Conservation (phyloP, 192 early-diverging fungal genomes). For the Geranomyces variabilis region DNA sequence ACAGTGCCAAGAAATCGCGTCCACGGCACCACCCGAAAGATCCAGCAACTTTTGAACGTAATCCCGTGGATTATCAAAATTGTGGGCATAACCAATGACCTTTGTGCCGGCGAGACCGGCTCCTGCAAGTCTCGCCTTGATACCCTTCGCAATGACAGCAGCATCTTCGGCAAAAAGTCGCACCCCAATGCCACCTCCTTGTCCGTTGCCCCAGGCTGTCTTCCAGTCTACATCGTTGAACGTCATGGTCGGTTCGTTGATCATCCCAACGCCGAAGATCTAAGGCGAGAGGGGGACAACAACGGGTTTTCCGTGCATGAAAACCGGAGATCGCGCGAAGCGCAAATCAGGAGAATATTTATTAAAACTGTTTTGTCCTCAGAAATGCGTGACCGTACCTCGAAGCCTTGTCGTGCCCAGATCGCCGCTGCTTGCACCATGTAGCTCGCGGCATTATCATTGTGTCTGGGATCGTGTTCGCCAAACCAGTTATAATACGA, state of each 20-base stretch:
- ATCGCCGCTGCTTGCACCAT: not conserved
- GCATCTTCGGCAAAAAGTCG: not conserved
- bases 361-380: no score
- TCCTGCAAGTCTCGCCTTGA: not conserved
- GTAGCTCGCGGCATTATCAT: not conserved
- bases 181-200: not conserved
- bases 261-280: not conserved
- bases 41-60: not conserved
- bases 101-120: not conserved
- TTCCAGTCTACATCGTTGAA: not conserved
- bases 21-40: not conserved
- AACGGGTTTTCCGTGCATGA: no score
- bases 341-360: no score
- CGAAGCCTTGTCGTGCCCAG: not conserved
- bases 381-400: no score
- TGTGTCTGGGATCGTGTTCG: not conserved
- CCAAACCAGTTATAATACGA: slow-evolving; percentile 1
- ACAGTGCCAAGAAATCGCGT: not conserved
- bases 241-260: not conserved
- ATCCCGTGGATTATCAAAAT: not conserved
- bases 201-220: not conserved
- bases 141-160: not conserved
- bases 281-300: no score
- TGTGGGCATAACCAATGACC: not conserved
- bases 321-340: no score